Percentiles rank a stretch among this genome's conserved stretches.
phyloP scores from a whole-genome alignment of 192 early-diverging fungal species.

The Backusella sp. region DNA sequence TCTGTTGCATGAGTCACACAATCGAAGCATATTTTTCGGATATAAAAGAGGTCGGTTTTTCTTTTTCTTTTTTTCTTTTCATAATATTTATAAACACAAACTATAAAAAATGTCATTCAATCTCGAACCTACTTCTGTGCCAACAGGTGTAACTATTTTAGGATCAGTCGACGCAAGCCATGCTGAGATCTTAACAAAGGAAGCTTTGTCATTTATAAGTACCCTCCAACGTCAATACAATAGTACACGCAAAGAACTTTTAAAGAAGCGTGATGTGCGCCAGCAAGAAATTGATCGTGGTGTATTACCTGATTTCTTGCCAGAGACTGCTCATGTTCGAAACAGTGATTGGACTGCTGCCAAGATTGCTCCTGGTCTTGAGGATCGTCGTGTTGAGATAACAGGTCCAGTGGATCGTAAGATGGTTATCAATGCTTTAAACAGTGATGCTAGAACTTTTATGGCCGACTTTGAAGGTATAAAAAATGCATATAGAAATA shows the following conservation, averaged over 20 bases:
- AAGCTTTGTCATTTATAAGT: slow-evolving; percentile 82
- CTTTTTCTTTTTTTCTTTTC: neutral
- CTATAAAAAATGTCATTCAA: neutral
- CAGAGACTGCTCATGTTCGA: slow-evolving; percentile 87
- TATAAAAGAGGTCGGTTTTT: neutral
- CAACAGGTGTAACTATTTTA: slow-evolving; percentile 68
- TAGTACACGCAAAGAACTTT: slow-evolving; percentile 76
- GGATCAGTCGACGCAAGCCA: slow-evolving; percentile 61
- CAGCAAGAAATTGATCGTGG: slow-evolving; percentile 81
- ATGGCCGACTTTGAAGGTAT: slow-evolving; percentile 95
- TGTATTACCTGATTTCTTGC: slow-evolving; percentile 81
- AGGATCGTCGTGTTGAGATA: slow-evolving; percentile 93
- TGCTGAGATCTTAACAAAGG: slow-evolving; percentile 73
- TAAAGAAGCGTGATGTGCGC: slow-evolving; percentile 70
- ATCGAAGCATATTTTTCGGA: neutral
- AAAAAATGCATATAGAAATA: slow-evolving; percentile 7
- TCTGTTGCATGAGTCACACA: neutral
- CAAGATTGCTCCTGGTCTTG: slow-evolving; percentile 80
- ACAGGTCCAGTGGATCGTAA: slow-evolving; percentile 97
- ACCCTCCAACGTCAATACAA: slow-evolving; percentile 90
- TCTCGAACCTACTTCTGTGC: slow-evolving; percentile 30
- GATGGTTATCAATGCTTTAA: slow-evolving; percentile 99
- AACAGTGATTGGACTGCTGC: slow-evolving; percentile 89
- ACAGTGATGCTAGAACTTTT: slow-evolving; percentile 87
- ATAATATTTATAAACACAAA: neutral